Evolutionary conservation across 2,329 filamentous ascomycete species (phyloP).

Genomic region (Aspergillus quadricinctus): DNA sequence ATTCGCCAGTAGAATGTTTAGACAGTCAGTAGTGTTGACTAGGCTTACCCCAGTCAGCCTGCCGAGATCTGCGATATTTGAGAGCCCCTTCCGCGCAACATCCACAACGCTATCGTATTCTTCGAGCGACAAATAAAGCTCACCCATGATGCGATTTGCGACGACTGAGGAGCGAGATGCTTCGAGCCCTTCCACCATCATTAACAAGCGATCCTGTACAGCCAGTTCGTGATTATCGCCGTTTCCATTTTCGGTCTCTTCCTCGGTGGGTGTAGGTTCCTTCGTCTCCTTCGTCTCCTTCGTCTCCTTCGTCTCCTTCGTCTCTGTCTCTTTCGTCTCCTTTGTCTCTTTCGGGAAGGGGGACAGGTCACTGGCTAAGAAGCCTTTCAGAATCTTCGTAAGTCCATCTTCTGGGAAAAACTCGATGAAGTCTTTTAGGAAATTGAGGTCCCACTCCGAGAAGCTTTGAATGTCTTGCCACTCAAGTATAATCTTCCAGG

Average conservation of each 20-base stretch:
- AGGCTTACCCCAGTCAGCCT: conserved; percentile 66
- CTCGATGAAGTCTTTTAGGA: conserved; percentile 74
- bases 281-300: conserved; percentile 37
- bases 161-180: conserved; percentile 65
- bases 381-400: conserved; percentile 75
- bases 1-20: conserved; percentile 77
- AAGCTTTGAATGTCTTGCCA: conserved; percentile 78
- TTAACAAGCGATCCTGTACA: conserved; percentile 71
- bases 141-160: conserved; percentile 74
- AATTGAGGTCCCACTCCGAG: conserved; percentile 68
- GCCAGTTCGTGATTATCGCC: conserved; percentile 50
- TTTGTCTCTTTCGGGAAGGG: conserved; percentile 63
- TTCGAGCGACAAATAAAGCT: conserved; percentile 79
- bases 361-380: conserved; percentile 75
- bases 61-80: conserved; percentile 56
- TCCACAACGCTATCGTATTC: conserved; percentile 81
- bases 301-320: conserved; percentile 33
- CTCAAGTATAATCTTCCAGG: conserved; percentile 87
- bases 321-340: conserved; percentile 23
- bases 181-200: conserved; percentile 72
- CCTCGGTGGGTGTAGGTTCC: conserved; percentile 5
- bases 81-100: conserved; percentile 69
- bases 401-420: conserved; percentile 84
- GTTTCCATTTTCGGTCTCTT: conserved; percentile 29
- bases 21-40: conserved; percentile 65